A percentile compares a stretch with the other conserved stretches of the same genome.
These are phyloP conservation scores for Clohesyomyces aquaticus DNA, from an alignment of 495 filamentous ascomycete species.

Conservation along the genomic window DNA sequence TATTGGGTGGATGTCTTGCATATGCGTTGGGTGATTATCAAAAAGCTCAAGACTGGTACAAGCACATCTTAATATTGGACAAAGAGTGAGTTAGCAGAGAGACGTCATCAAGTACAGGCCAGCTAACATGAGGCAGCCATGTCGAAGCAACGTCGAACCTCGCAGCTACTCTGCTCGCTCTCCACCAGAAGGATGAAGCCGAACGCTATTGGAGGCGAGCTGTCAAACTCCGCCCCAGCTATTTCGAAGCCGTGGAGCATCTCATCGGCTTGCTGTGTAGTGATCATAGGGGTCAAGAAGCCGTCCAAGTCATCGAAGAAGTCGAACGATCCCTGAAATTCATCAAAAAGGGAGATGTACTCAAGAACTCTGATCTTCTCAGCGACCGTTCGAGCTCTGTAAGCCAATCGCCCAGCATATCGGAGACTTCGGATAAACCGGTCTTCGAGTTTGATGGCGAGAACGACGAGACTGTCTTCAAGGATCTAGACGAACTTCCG, in stretches of 20 bases:
- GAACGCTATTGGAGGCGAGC: conserved; percentile 84
- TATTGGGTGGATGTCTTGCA: conserved; percentile 88
- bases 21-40: conserved; percentile 90
- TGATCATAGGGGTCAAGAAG: conserved; percentile 79
- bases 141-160: conserved; percentile 95
- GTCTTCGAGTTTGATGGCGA: conserved; percentile 64
- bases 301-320: conserved; percentile 84
- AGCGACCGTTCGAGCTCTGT: conserved; percentile 60
- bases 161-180: conserved; percentile 82
- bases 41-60: conserved; percentile 86
- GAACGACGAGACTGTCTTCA: conserved; percentile 41
- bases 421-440: conserved; percentile 58
- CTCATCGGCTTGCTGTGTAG: conserved; percentile 85
- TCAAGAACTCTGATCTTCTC: conserved; percentile 57
- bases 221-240: conserved; percentile 80
- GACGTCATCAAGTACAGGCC: not conserved
- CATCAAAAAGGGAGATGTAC: conserved; percentile 53
- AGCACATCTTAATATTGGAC: conserved; percentile 79
- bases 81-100: conserved; percentile 61
- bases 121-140: conserved; percentile 60
- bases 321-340: conserved; percentile 77
- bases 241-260: conserved; percentile 97
- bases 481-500: conserved; percentile 41
- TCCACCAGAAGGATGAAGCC: conserved; percentile 82
- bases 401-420: conserved; percentile 55